Evolutionary conservation across 306 rosid genomes (phyloP), one percentile per base, ranked within the genome.

Genomic region (Fragaria iinumae): DNA sequence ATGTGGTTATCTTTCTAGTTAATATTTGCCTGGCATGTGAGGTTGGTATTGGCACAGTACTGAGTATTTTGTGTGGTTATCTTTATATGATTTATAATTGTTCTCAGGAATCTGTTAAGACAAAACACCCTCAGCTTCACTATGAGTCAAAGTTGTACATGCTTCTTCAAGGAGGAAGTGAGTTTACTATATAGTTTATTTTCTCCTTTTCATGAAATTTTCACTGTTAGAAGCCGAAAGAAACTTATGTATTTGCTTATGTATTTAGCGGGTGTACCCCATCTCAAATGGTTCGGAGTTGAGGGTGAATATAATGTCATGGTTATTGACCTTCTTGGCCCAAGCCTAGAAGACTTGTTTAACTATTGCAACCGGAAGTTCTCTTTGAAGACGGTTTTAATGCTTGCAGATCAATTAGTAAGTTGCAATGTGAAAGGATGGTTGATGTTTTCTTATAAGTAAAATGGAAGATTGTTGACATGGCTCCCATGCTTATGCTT

Each of bases 151-250:
- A 92, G 80, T 82, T 95, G 84, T 95, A 95, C 83, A 83, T 89
- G 93, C 96, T 95, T 86, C 98, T 95, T 69, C 97, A 95, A 85
- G 98, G 98, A 83, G 98, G 98, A 83, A 92, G 98, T 95, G 80
- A 55, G 98, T 88, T 83, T 75, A 23, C 69, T 67, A 47, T 60
- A 16, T 62, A 29, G 41, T 47, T 12, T 25, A 11, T 20, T 43
- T 52, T 29, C 60, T 18, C 55, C 64, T 76, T 74, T 67, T 72
- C 73, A 60, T 66, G 50, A 18, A 44, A 47, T 49, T 1, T 55
- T 17, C 3, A 53, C 20, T 44, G 29, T 34, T 48, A 25, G 18
- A 71, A 17, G 60, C 41, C 59, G 8, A 72, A 53, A 27, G 43
- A 8, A 38, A 32, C 2, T 27, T 6, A n/a, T 76, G 49, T 45